A percentile compares a stretch with the other conserved stretches of the same genome.
Conservation (phyloP, 208 protist species). For the Acanthamoeba healyi region DNA sequence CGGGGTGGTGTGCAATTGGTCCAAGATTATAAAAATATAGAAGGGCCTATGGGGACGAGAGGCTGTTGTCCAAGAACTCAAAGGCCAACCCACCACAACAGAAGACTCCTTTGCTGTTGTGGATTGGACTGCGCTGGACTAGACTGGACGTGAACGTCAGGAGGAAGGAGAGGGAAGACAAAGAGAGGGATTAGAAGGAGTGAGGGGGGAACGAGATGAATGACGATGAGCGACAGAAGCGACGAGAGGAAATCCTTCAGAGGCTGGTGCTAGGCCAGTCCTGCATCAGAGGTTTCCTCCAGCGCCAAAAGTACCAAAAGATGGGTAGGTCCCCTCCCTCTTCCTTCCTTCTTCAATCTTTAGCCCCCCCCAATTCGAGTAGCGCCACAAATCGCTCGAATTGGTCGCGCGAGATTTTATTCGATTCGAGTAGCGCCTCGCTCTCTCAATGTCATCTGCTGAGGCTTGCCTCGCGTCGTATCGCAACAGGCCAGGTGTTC, state of each 20-base stretch:
- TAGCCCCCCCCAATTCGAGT: background rate
- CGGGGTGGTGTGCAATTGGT: too few species aligned
- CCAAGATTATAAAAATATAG: too few species aligned
- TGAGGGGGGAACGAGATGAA: slow-evolving; percentile 1
- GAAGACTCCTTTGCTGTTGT: too few species aligned
- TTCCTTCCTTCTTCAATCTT: background rate
- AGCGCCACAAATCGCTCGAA: too few species aligned
- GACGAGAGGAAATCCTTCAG: slow-evolving; percentile 24
- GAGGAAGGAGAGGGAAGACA: background rate
- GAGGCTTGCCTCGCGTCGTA: background rate
- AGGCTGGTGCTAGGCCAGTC: background rate
- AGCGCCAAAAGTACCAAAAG: slow-evolving; percentile 33
- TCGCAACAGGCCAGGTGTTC: slow-evolving; percentile 6
- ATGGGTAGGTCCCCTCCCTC: background rate
- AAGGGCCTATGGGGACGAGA: too few species aligned
- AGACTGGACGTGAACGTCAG: too few species aligned
- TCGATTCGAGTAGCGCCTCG: too few species aligned
- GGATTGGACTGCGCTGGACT: too few species aligned
- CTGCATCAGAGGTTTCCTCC: slow-evolving; percentile 25
- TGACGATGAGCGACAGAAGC: slow-evolving; percentile 9
- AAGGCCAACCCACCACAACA: too few species aligned
- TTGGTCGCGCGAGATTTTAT: too few species aligned
- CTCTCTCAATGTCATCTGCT: background rate
- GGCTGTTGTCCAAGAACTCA: too few species aligned
- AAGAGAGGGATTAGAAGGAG: background rate